Percentiles rank a stretch among this genome's conserved stretches.
Evolutionary conservation across 2,329 filamentous ascomycete genomes (phyloP).

Genomic region (Alternaria triticina): DNA sequence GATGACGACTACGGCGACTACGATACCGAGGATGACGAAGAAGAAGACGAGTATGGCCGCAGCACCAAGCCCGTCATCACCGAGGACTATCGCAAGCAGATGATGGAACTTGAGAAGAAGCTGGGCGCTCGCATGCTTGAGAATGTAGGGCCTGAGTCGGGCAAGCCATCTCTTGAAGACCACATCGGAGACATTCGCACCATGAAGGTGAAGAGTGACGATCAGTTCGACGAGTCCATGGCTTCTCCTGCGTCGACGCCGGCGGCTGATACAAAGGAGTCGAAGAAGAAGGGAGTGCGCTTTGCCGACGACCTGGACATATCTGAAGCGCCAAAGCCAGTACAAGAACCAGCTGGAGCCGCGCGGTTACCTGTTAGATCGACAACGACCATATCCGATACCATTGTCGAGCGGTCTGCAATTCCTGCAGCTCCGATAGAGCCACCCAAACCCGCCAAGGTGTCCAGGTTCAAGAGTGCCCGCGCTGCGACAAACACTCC

Average conservation of each 20-base stretch:
- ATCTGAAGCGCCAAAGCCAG: constrained; percentile 53
- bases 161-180: constrained; percentile 46
- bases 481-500: constrained; percentile 28
- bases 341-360: constrained; percentile 24
- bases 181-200: constrained; percentile 65
- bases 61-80: constrained; percentile 71
- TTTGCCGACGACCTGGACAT: constrained; percentile 80
- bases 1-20: constrained; percentile 51
- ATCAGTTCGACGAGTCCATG: constrained; percentile 41
- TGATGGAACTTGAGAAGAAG: constrained; percentile 83
- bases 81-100: constrained; percentile 77
- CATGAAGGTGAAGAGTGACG: constrained; percentile 55
- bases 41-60: constrained; percentile 79
- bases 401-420: constrained; percentile 42
- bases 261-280: constrained; percentile 8
- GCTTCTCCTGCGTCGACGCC: neutral
- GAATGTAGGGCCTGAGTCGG: constrained; percentile 61
- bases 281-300: constrained; percentile 73
- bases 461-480: constrained; percentile 52
- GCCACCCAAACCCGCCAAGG: constrained; percentile 38
- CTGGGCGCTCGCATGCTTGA: constrained; percentile 67
- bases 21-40: constrained; percentile 63
- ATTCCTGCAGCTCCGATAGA: constrained; percentile 16
- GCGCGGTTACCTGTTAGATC: constrained; percentile 4
- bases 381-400: constrained; percentile 40